Conservation (phyloP, 768 basidiomycete genomes). For the Scleroderma bovista region DNA sequence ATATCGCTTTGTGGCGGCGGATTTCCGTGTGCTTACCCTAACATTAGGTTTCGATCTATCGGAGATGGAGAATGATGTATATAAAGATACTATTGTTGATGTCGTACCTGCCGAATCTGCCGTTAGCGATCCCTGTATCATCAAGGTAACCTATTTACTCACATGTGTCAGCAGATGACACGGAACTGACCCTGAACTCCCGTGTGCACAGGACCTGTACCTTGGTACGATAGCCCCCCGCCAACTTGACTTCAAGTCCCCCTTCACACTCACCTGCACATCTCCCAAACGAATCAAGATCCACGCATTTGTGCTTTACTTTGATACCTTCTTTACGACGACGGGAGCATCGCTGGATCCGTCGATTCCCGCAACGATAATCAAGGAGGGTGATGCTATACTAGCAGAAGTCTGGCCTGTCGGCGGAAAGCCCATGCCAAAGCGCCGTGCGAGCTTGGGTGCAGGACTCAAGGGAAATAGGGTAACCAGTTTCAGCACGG, state of each 20-base stretch:
- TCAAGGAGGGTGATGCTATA: conserved; percentile 52
- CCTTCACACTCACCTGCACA: conserved; percentile 69
- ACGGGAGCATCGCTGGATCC: conserved; percentile 47
- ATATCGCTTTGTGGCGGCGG: background rate
- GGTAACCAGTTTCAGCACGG: conserved; percentile 82
- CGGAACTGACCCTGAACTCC: background rate
- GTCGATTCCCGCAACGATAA: conserved; percentile 46
- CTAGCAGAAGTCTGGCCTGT: conserved; percentile 81
- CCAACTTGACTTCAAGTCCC: conserved; percentile 74
- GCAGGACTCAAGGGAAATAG: conserved; percentile 32
- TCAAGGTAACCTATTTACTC: conserved; percentile 52
- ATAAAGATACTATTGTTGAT: conserved; percentile 81
- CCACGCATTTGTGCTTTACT: conserved; percentile 83
- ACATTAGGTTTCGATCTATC: conserved; percentile 81
- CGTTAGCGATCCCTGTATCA: conserved; percentile 52
- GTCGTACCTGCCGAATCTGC: conserved; percentile 62
- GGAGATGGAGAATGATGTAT: conserved; percentile 69
- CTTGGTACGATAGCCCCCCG: conserved; percentile 56
- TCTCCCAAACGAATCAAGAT: conserved; percentile 57
- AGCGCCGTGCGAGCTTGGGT: conserved; percentile 55
- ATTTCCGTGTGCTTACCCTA: background rate
- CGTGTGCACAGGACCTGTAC: conserved; percentile 59
- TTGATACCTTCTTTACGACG: conserved; percentile 86
- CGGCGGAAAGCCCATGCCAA: conserved; percentile 56
- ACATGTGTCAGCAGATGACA: background rate